Base-by-base conservation (phyloP, 768 basidiomycete genomes). In the Rhodotorula diobovata region DNA sequence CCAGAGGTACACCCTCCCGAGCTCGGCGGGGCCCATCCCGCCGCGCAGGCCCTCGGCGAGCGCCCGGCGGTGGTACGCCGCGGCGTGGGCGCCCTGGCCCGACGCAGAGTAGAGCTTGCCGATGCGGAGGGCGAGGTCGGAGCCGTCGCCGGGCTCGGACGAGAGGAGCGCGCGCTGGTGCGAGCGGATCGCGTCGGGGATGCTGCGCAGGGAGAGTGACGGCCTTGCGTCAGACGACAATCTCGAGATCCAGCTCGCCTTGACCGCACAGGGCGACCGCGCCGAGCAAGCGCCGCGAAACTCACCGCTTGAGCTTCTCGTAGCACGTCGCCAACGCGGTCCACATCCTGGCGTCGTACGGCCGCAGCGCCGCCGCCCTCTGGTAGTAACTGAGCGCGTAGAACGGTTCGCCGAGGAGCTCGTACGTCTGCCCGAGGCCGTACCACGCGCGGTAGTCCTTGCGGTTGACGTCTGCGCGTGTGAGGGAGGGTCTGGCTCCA, bases 371-470 rank as follows among this genome's bases (percentile, higher is more conserved):
- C 37, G 93, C 94, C 8, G 96, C 94, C 77, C 91, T 88, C 78
- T 97, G 94, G 79, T 94, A 98, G 81, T 98, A 99, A 80, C 95
- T 88, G 39, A 98, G 83, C 11, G 95, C 90, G 82, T 98, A 98
- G 78, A 91, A 88, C 72, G 92, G 92, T 94, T 98, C 98, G 78
- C 90, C 93, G 63, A 98, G 82, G 34, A 99, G 84, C 77, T 98
- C 95, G 79, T 98, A 99, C 21, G 95, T 93, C 79, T 99, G 96
- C 7, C 95, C 96, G 63, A 99, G 87, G 46, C 96, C 96, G 81
- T 94, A 97, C 96, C 96, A 99, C 12, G 94, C 95, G 68, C 95
- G 83, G 78, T 96, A 97, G 81, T 99, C 96, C 79, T 97, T 96
- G 65, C 91, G 86, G 77, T 95, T 95, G 74, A 96, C 89, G 77